Evolutionary conservation across 208 protist species (phyloP), one percentile per base, ranked within the genome.

Genomic region (Leptomonas pyrrhocoris): DNA sequence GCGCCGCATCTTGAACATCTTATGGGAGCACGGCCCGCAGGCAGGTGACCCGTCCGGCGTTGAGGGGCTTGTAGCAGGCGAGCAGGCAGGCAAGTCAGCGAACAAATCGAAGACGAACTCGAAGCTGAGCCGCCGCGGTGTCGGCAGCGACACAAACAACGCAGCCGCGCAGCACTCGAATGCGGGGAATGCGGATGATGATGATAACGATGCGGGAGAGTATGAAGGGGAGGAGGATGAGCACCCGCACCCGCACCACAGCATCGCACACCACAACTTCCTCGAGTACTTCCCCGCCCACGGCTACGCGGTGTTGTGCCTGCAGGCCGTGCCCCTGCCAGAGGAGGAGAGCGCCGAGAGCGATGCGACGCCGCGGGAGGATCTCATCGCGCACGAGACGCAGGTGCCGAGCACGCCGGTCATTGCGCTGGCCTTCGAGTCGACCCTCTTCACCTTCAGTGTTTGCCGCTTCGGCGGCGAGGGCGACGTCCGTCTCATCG

Each of bases 271-370:
- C 12, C 63, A 77, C 42, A 81, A 88, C 58, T 59, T 68, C 21
- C 38, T 88, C 25, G 82, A 88, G 65, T 90, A 84, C 80, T 90
- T 83, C 58, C 85, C 81, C 0, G 53, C 81, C 0, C 74, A 88
- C 53, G 76, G 81, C 34, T 90, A 88, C 73, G 68, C 70, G 12
- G 66, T 80, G 23, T 45, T 87, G 21, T 69, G 68, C n/a, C 51
- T 86, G 43, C 80, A 69, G 46, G 80, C 76, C 18, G 55, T 66
- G 58, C 40, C 68, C 36, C 31, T 59, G 15, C 56, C 55, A 13
- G n/a, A 40, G n/a, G 28, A 5, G 1, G 45, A 70, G 27, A 77
- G 49, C 15, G 61, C 45, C 19, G 27, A 36, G 0, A 42, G 62
- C 30, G 70, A 61, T 13, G 23, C 62, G 23, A 65, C 42, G 0